Evolutionary conservation across 179 eudicot species (phyloP).

Genomic region (Heliamphora pulchella): DNA sequence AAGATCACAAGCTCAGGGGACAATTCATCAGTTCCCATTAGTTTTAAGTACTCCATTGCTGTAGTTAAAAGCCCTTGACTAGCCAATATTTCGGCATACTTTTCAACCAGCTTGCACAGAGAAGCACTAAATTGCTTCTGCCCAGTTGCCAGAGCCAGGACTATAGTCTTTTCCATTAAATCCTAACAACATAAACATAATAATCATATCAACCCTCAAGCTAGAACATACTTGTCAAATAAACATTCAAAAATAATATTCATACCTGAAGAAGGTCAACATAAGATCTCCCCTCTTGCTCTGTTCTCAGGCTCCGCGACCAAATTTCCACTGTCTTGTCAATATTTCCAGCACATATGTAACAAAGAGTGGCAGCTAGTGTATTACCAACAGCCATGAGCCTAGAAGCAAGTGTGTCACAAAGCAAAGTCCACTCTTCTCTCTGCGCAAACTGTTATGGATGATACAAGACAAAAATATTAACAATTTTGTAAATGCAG

Average conservation of each 20-base stretch:
- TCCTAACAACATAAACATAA: constrained; percentile 38
- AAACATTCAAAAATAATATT: not conserved
- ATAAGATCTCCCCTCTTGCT: constrained; percentile 70
- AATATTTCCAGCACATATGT: constrained; percentile 93
- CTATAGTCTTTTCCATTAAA: constrained; percentile 94
- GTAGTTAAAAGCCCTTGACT: constrained; percentile 94
- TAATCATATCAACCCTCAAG: constrained; percentile 1
- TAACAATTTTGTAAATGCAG: not conserved
- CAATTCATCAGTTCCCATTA: constrained; percentile 74
- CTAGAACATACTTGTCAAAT: not conserved
- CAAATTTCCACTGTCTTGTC: constrained; percentile 91
- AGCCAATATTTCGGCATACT: constrained; percentile 92
- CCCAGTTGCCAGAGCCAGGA: constrained; percentile 86
- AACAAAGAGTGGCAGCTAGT: constrained; percentile 86
- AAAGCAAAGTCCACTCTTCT: constrained; percentile 87
- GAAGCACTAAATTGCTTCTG: constrained; percentile 85
- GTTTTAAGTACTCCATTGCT: constrained; percentile 82
- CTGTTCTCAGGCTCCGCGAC: constrained; percentile 60
- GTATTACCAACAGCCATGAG: constrained; percentile 67
- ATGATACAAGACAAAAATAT: constrained; percentile 19
- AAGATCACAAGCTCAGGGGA: constrained; percentile 83
- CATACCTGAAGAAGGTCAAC: constrained; percentile 86
- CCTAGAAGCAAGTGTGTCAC: constrained; percentile 83
- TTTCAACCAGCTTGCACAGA: constrained; percentile 86
- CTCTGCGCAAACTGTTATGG: constrained; percentile 69